Base-by-base conservation (phyloP, 768 basidiomycete species). In the Goffeauzyma gilvescens region DNA sequence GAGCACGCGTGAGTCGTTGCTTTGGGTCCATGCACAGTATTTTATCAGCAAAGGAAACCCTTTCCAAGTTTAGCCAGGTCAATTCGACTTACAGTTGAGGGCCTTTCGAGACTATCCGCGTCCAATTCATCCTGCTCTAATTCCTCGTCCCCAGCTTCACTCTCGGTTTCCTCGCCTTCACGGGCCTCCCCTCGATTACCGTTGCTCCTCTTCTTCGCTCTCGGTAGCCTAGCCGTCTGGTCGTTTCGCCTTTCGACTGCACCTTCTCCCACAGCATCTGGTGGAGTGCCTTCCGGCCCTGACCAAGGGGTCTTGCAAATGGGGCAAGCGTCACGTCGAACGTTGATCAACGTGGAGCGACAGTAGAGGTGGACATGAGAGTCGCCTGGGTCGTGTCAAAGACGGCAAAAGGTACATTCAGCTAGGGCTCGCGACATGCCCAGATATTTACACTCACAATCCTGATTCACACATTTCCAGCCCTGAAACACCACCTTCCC, bases 331-430 rank as follows among this genome's bases (percentile, higher is more conserved):
- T 46, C 39, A 28, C 44, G 26, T 5, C 42, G 44, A 2, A 38
- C 44, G 17, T 44, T 38, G 8, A 36, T 13, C 15, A 55, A 22
- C 3, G 40, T 21, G 3, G 45, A 38, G 39, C 52, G 55, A 44
- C 60, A 62, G 42, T 48, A 49, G 17, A 41, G 32, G 27, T 62
- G 60, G 15, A 51, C 37, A 28, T 59, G 58, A 2, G 52, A 45
- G 20, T 49, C 41, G 39, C 60, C 57, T 53, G 37, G 33, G 18
- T n/a, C 15, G 26, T 5, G n/a, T 13, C 18, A 7, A 21, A 15
- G 31, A 7, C 6, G 10, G 9, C 22, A 20, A n/a, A 24, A 17
- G 13, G 17, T 26, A 18, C 14, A 13, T 32, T 21, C 32, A 36
- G 20, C 28, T n/a, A n/a, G n/a, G n/a, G n/a, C n/a, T 17, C 28